These are phyloP conservation scores for Draba incana DNA, from an alignment of 345 rosid species.

Conservation along the genomic window DNA sequence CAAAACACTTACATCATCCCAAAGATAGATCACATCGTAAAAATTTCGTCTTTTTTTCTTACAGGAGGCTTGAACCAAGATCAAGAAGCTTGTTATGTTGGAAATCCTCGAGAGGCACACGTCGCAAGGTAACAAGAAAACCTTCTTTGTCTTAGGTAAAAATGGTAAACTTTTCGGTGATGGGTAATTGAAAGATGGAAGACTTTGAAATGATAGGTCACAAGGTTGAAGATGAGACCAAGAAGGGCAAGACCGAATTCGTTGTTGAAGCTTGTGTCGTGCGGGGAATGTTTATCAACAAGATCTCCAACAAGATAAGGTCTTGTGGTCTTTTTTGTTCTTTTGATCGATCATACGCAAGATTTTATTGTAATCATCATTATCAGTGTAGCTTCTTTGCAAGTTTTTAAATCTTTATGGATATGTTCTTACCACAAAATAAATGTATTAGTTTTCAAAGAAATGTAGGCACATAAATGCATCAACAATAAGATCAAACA, in stretches of 20 bases:
- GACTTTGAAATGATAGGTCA: constrained; percentile 52
- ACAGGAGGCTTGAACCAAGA: constrained; percentile 91
- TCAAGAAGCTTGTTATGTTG: constrained; percentile 95
- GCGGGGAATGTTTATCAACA: constrained; percentile 76
- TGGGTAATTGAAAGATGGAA: not conserved
- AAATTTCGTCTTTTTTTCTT: not conserved
- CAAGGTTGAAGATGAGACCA: constrained; percentile 70
- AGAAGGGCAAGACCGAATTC: constrained; percentile 52
- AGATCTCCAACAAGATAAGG: constrained; percentile 56
- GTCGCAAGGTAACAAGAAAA: constrained; percentile 65
- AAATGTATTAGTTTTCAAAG: constrained; percentile 12
- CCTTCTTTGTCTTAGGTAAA: not conserved
- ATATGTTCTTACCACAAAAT: constrained; percentile 38
- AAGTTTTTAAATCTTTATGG: constrained; percentile 11
- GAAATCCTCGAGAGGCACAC: constrained; percentile 75
- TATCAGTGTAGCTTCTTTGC: constrained; percentile 34
- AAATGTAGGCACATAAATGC: not conserved
- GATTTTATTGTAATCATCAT: constrained; percentile 37
- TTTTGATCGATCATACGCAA: constrained; percentile 18
- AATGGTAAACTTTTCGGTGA: not conserved
- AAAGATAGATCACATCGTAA: constrained; percentile 10
- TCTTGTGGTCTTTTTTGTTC: not conserved
- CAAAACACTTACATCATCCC: constrained; percentile 13
- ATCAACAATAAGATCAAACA: no score
- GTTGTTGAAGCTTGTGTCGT: constrained; percentile 74